Percentiles rank a stretch among this genome's conserved stretches.
Evolutionary conservation across 2,329 filamentous ascomycete genomes (phyloP).

Genomic region (Annulohypoxylon truncatum): DNA sequence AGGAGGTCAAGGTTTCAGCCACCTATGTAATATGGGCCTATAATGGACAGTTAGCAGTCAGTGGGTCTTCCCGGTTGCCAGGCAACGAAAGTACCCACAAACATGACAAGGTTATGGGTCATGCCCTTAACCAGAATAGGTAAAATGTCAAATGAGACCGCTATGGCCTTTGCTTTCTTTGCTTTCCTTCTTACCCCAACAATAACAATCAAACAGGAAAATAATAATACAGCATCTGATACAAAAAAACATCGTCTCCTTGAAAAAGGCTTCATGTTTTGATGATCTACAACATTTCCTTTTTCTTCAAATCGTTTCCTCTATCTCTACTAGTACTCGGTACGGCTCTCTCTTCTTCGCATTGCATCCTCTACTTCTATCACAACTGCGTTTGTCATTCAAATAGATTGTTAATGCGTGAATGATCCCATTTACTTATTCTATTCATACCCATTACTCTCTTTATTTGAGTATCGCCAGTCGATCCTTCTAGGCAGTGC

Average conservation of each 20-base stretch:
- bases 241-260: constrained; percentile 50
- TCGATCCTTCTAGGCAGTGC: constrained; percentile 12
- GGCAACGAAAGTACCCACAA: constrained; percentile 42
- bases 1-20: constrained; percentile 37
- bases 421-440: constrained; percentile 32
- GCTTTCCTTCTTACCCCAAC: constrained; percentile 36
- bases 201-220: constrained; percentile 45
- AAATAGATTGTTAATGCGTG: constrained; percentile 6
- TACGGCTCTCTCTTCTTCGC: constrained; percentile 7
- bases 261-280: constrained; percentile 15
- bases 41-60: neutral
- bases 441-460: constrained; percentile 11
- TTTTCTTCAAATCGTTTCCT: constrained; percentile 23
- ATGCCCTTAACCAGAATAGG: constrained; percentile 32
- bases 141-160: constrained; percentile 44
- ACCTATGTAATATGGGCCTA: constrained; percentile 19
- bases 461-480: constrained; percentile 7
- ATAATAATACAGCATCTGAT: constrained; percentile 43
- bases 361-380: constrained; percentile 9
- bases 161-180: constrained; percentile 27
- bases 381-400: neutral
- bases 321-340: neutral
- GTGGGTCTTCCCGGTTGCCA: constrained; percentile 39
- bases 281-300: constrained; percentile 29
- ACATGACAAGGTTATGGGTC: constrained; percentile 24